Evolutionary conservation across 2,329 filamentous ascomycete genomes (phyloP).

Genomic region (Fusarium kyushuense): DNA sequence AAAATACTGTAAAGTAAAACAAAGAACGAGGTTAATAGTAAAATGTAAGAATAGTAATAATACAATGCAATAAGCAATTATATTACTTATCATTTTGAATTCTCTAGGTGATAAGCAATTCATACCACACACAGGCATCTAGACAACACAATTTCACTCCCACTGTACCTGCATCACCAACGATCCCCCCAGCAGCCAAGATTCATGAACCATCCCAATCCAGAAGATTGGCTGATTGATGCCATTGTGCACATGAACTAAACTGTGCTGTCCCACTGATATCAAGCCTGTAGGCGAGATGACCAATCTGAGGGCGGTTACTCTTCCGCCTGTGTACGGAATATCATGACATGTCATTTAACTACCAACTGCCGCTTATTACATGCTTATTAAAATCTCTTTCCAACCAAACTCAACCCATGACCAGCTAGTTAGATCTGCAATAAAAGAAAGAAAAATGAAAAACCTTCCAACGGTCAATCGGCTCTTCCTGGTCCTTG

Average conservation of each 20-base stretch:
- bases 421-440: slow-evolving; percentile 10
- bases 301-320: slow-evolving; percentile 4
- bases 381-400: background rate
- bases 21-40: background rate
- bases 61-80: background rate
- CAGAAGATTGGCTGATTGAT: background rate
- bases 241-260: slow-evolving; percentile 1
- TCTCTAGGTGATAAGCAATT: background rate
- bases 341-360: background rate
- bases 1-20: background rate
- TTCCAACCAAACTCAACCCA: background rate
- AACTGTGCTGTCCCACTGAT: background rate
- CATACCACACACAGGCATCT: background rate
- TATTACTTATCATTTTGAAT: background rate
- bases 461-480: slow-evolving; percentile 17
- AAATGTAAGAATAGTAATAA: background rate
- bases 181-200: slow-evolving; percentile 12
- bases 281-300: slow-evolving; percentile 16
- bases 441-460: background rate
- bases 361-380: background rate
- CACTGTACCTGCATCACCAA: slow-evolving; percentile 31
- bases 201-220: slow-evolving; percentile 17
- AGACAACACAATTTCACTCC: background rate
- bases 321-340: slow-evolving; percentile 19
- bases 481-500: slow-evolving; percentile 1